Conservation (phyloP, 2,329 filamentous ascomycete species). For the Arthrocladium fulminans region DNA sequence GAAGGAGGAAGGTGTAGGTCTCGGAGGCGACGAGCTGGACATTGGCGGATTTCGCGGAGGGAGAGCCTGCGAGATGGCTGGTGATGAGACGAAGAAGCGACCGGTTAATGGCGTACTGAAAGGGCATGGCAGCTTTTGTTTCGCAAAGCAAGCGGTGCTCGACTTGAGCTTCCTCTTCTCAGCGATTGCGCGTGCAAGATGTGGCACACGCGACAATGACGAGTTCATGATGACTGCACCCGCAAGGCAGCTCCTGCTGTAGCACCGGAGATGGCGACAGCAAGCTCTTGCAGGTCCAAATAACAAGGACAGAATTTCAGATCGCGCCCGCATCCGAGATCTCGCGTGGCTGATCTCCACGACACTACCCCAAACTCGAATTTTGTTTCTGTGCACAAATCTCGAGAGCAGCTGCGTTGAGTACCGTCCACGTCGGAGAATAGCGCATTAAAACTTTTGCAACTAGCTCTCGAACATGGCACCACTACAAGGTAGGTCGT, state of each 20-base stretch:
- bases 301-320: too few relatives aligned
- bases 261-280: background rate
- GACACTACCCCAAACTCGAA: too few relatives aligned
- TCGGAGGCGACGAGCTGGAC: background rate
- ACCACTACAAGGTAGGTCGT: background rate
- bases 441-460: too few relatives aligned
- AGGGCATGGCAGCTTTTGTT: background rate
- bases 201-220: background rate
- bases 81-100: background rate
- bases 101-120: background rate
- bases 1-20: background rate
- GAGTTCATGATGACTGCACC: background rate
- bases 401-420: too few relatives aligned
- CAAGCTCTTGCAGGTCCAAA: too few relatives aligned
- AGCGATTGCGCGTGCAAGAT: slow-evolving; percentile 1
- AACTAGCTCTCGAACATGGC: background rate
- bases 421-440: too few relatives aligned
- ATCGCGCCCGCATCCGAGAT: too few relatives aligned
- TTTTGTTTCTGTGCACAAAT: too few relatives aligned
- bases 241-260: background rate
- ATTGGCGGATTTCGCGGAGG: background rate
- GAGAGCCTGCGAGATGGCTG: background rate
- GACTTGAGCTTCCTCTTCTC: slow-evolving; percentile 1
- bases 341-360: too few relatives aligned
- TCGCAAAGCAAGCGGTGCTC: background rate